Base-by-base conservation (phyloP, 2,329 filamentous ascomycete species). In the Ascosphaera aggregata region DNA sequence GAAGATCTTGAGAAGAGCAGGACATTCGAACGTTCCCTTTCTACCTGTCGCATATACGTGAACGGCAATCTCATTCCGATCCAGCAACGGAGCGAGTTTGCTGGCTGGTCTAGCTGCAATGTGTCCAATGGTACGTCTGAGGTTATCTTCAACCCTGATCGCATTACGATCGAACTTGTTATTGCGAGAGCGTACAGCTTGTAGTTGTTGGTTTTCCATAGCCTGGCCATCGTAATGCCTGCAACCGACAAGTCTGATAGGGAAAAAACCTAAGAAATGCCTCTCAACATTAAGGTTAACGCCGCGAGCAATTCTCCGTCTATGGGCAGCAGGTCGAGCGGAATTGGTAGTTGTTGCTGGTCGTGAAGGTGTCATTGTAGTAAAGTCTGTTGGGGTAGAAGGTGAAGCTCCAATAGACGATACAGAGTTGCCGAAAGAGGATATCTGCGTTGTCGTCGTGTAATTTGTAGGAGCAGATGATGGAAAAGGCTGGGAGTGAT, bases 101-200 rank as follows among this genome's bases (percentile, higher is more conserved):
- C 63, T 59, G 1, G 74, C 80, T 17, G 81, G 50, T 1, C 57
- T 62, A 9, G 71, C 64, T 4, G 79, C 76, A 32, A 92, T 62
- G 54, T 92, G 81, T 1, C 82, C 82, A 47, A 92, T 80, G 49
- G 91, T 81, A 5, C 56, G 53, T 13, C 71, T 68, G 49, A 78
- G 67, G 11, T 85, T 79, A 53, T 89, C 91, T 48, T 79, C 66
- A 1, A 91, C 70, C 3, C 72, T 69, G 41, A 91, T 81, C 0
- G 81, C 81, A 56, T 89, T 89, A 4, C 47, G 44, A 50, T 89
- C 80, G 50, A 77, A 80, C 46, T 57, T 61, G 48, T 86, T 86
- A 1, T 55, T 49, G 1, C 77, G 74, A 49, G 86, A 76, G 49
- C 80, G 62, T 27, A 60, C 61, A 40, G 76, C 59, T 36, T 74